Base-by-base conservation (phyloP, 441 rosid species). In the Pelargonium myrrhifolium region DNA sequence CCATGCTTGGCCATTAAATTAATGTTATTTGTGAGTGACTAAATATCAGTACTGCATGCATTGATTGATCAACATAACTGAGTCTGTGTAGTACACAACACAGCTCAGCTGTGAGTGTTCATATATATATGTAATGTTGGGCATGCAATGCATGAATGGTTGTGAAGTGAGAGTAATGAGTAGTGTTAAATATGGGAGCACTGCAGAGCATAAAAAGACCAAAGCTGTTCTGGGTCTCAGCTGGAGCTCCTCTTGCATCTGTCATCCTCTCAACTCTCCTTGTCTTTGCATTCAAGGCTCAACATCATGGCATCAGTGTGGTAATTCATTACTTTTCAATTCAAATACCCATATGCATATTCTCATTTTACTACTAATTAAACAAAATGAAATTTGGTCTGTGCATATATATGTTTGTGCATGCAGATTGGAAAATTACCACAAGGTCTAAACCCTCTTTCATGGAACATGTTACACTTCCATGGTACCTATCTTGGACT, bases 361-460 rank as follows among this genome's bases (percentile, higher is more conserved):
- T 4, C 37, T 3, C 37, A 47, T 37, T 5, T 31, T 28, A 28
- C 37, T 5, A 31, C 6, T 31, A 6, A 31, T 31, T 0, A 5
- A 5, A 1, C 4, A 31, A 0, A 31, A 0, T 3, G 1, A 31
- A 14, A n/a, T n/a, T 51, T 51, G 21, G 56, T 4, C 7, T 31
- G 37, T 31, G 0, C 0, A 31, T 31, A 1, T 31, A 28, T 28
- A 1, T 28, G 3, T 28, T 3, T 28, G 2, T 49, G 55, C 14
- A 14, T 51, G 70, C 83, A 94, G 99, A 94, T 94, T 83, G 99
- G 99, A 6, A 81, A 82, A 73, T 72, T 94, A 75, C 97, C 90
- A 22, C 83, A 87, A 83, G 99, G 99, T n/a, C 75, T 91, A 81
- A 94, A 94, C 81, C 97, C 99, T 18, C 94, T 96, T 71, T 94